These are phyloP conservation scores for Fusarium pininemorale DNA, from an alignment of 2,329 filamentous ascomycete genomes.

Conservation along the genomic window DNA sequence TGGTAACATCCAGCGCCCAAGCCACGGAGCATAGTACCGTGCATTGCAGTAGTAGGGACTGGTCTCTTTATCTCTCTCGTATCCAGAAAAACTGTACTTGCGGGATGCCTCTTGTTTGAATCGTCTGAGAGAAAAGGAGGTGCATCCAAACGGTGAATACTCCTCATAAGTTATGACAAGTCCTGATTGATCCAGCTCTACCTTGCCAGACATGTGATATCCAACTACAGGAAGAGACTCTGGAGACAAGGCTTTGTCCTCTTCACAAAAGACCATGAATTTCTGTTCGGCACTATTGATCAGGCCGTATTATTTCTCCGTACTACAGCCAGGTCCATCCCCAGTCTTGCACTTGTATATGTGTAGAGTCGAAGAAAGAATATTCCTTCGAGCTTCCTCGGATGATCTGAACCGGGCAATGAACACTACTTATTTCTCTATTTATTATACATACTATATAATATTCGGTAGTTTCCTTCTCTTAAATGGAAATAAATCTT, in stretches of 20 bases:
- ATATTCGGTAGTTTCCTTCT: no score
- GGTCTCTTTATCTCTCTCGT: not conserved
- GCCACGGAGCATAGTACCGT: not conserved
- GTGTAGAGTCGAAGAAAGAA: not conserved
- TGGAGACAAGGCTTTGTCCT: fast-evolving
- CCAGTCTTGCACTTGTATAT: not conserved
- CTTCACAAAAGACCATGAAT: no score
- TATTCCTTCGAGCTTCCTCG: not conserved
- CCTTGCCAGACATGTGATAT: not conserved
- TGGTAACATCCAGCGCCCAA: not conserved
- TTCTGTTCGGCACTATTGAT: not conserved
- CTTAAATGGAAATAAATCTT: no score
- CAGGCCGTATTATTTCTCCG: no score
- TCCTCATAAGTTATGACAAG: not conserved
- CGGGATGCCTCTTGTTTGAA: not conserved
- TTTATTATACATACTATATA: no score
- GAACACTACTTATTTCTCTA: no score
- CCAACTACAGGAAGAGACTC: fast-evolving
- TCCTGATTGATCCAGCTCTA: not conserved
- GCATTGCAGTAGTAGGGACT: not conserved
- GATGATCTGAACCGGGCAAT: no score
- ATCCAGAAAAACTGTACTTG: not conserved
- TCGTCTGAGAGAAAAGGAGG: not conserved
- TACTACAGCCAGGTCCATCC: not conserved
- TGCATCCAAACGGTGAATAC: not conserved